Evolutionary conservation across 2,329 filamentous ascomycete genomes (phyloP).

Genomic region (Pochonia chlamydosporia): DNA sequence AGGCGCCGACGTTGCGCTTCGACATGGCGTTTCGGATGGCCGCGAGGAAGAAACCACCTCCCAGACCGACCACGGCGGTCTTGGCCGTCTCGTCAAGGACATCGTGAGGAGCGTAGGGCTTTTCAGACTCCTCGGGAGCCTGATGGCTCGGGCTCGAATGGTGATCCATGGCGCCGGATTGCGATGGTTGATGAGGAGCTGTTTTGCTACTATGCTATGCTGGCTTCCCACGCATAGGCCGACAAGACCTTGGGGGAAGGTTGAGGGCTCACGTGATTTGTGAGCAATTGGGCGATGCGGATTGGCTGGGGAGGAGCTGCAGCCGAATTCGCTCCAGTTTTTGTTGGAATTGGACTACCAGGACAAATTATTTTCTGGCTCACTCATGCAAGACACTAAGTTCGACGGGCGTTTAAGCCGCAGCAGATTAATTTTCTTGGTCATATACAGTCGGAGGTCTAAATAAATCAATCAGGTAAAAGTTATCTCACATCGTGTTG

Average conservation of each 20-base stretch:
- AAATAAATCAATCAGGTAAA: no score
- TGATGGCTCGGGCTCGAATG: conserved; percentile 20
- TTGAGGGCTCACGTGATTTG: conserved; percentile 26
- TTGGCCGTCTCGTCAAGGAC: conserved; percentile 62
- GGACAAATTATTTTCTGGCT: no score
- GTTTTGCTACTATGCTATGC: no score
- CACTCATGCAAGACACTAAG: no score
- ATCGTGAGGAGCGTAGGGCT: conserved; percentile 65
- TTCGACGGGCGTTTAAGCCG: no score
- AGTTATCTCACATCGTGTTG: no score
- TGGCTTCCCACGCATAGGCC: no score
- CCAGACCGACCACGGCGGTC: conserved; percentile 58
- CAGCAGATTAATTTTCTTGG: no score
- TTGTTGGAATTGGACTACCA: no score
- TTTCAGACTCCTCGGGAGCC: conserved; percentile 17
- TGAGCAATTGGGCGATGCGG: conserved; percentile 25
- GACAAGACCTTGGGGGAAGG: no score
- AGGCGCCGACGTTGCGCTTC: conserved; percentile 73
- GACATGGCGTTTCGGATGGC: conserved; percentile 82
- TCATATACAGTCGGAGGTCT: no score
- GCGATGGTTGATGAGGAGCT: conserved; percentile 9
- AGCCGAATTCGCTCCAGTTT: no score
- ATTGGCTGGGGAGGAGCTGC: conserved; percentile 23
- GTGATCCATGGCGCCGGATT: conserved; percentile 26
- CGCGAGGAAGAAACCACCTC: conserved; percentile 64